phyloP scores from a whole-genome alignment of 2,329 filamentous ascomycete genomes.

The Ascochyta koolunga region DNA sequence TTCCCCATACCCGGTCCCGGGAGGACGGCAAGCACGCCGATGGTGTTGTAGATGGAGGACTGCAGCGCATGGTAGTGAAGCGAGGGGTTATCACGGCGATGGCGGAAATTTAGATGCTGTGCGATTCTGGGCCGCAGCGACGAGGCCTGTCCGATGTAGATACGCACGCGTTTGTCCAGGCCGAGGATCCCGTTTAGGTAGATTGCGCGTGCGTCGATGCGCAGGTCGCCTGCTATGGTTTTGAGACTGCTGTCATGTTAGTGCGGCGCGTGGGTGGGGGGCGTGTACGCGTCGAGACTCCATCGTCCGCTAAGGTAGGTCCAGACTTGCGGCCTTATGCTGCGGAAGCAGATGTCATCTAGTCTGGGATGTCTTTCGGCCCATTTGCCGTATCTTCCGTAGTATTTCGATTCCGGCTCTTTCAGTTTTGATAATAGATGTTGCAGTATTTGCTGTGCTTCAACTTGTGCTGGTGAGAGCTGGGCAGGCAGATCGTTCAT shows the following conservation, averaged over 20 bases:
- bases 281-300: slow-evolving; percentile 24
- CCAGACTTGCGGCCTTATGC: slow-evolving; percentile 33
- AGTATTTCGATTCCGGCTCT: slow-evolving; percentile 20
- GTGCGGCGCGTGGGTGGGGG: too few relatives aligned
- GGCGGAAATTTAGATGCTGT: slow-evolving; percentile 45
- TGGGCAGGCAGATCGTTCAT: slow-evolving; percentile 19
- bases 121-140: slow-evolving; percentile 32
- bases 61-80: slow-evolving; percentile 45
- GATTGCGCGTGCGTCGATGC: slow-evolving; percentile 28
- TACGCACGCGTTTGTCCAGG: slow-evolving; percentile 29
- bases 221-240: slow-evolving; percentile 30
- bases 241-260: slow-evolving; percentile 17
- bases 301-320: slow-evolving; percentile 25
- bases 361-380: slow-evolving; percentile 26
- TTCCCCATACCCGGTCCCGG: slow-evolving; percentile 18
- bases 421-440: slow-evolving; percentile 28
- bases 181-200: slow-evolving; percentile 37
- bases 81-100: slow-evolving; percentile 41
- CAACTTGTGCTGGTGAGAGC: slow-evolving; percentile 23
- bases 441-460: slow-evolving; percentile 31
- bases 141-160: slow-evolving; percentile 43
- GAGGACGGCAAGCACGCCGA: slow-evolving; percentile 31
- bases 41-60: slow-evolving; percentile 34
- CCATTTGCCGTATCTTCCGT: slow-evolving; percentile 29
- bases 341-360: slow-evolving; percentile 24